Conservation (phyloP, 192 early-diverging fungal genomes). For the Jimgerdemannia lactiflua region DNA sequence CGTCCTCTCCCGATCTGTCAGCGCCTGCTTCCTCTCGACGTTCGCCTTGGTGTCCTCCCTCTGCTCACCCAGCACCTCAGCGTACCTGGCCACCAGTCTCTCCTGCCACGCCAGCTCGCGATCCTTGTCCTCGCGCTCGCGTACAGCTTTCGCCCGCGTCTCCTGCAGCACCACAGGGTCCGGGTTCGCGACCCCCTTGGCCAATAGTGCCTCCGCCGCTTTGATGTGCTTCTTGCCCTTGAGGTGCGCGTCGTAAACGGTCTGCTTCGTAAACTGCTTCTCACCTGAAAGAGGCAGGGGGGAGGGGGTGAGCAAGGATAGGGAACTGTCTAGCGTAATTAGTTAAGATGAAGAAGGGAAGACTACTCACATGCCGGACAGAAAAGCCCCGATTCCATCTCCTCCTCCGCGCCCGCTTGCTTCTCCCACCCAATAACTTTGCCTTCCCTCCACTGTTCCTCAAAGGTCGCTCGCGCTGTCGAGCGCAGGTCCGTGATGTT, state of each 20-base stretch:
- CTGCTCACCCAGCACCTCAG: conserved; percentile 46
- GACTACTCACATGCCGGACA: conserved; percentile 62
- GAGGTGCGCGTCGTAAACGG: conserved; percentile 83
- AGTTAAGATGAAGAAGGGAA: conserved; percentile 2
- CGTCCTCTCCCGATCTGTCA: conserved; percentile 82
- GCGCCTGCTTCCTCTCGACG: conserved; percentile 87
- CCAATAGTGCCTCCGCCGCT: conserved; percentile 53
- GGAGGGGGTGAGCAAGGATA: neutral
- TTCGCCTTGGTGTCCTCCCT: conserved; percentile 82
- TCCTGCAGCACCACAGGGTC: conserved; percentile 16
- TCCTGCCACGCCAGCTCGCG: conserved; percentile 65
- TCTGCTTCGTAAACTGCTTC: conserved; percentile 81
- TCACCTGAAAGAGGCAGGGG: conserved; percentile 38
- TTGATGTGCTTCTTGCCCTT: conserved; percentile 92
- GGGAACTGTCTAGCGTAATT: neutral
- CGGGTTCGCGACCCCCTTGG: conserved; percentile 15
- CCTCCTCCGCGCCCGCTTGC: conserved; percentile 32
- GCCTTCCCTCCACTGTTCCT: conserved; percentile 56
- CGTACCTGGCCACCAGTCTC: conserved; percentile 55
- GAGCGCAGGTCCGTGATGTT: conserved; percentile 56
- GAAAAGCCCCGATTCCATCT: conserved; percentile 46
- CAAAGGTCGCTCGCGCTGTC: conserved; percentile 52
- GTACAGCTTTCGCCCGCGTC: conserved; percentile 25
- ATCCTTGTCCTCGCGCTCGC: conserved; percentile 50
- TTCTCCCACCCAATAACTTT: conserved; percentile 64